These are phyloP conservation scores for Eragrostis tef DNA, from an alignment of 202 grass and related monocot genomes.

Conservation along the genomic window DNA sequence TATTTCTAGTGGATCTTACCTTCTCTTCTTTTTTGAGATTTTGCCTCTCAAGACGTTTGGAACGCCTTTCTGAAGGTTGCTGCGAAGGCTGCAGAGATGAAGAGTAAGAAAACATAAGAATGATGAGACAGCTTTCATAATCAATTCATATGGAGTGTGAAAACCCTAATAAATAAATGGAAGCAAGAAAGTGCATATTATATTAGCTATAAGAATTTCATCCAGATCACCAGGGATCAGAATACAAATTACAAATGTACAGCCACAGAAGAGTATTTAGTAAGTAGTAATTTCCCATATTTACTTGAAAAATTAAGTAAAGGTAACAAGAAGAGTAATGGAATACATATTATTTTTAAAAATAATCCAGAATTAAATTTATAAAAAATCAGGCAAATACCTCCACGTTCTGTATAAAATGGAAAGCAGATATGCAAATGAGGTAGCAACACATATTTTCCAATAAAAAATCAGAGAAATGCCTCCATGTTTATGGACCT, in stretches of 20 bases:
- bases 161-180: not conserved
- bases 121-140: slow-evolving; percentile 4
- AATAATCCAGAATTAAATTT: not conserved
- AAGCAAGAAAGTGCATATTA: slow-evolving; percentile 4
- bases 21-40: slow-evolving; percentile 57
- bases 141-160: slow-evolving; percentile 23
- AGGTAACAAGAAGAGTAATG: slow-evolving; percentile 19
- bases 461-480: not conserved
- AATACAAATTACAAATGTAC: not conserved
- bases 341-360: not conserved
- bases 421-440: not conserved
- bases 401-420: slow-evolving; percentile 4
- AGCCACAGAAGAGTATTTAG: not conserved
- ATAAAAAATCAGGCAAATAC: not conserved
- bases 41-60: slow-evolving; percentile 61
- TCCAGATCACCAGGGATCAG: slow-evolving; percentile 23
- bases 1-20: slow-evolving; percentile 36
- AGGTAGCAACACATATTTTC: slow-evolving; percentile 10
- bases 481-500: not conserved
- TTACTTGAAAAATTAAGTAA: slow-evolving; percentile 28
- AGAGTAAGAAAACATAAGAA: slow-evolving; percentile 48
- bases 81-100: slow-evolving; percentile 37
- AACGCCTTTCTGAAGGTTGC: slow-evolving; percentile 55
- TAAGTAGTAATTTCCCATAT: slow-evolving; percentile 12
- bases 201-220: slow-evolving; percentile 19